A percentile compares a stretch with the other conserved stretches of the same genome.
Evolutionary conservation across 768 basidiomycete genomes (phyloP).

Genomic region (Agaricus subrufescens): DNA sequence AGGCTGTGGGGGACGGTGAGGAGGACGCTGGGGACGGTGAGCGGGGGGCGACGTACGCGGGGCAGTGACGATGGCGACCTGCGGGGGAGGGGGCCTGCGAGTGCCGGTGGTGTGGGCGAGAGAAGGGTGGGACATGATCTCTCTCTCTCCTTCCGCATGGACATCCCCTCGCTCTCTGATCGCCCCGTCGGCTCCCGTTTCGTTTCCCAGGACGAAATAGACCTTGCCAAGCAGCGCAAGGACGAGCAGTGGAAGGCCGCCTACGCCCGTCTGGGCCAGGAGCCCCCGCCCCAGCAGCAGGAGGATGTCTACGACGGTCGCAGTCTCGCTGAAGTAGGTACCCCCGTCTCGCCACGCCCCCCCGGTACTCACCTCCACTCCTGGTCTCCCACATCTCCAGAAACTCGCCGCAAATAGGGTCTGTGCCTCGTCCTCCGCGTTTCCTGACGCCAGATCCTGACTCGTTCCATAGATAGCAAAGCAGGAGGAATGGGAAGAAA

Average conservation of each 20-base stretch:
- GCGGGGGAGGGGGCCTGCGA: conserved; percentile 36
- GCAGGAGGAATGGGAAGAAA: conserved; percentile 93
- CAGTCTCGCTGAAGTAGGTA: conserved; percentile 82
- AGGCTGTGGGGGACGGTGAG: conserved; percentile 43
- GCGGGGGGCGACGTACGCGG: conserved; percentile 52
- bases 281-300: conserved; percentile 70
- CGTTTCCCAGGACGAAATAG: conserved; percentile 75
- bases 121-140: conserved; percentile 11
- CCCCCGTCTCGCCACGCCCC: conserved; percentile 13
- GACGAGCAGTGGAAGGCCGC: conserved; percentile 91
- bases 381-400: conserved; percentile 47
- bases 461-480: conserved; percentile 59
- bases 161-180: conserved; percentile 66
- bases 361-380: conserved; percentile 43
- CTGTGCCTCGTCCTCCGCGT: conserved; percentile 17
- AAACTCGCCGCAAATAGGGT: conserved; percentile 90
- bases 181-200: conserved; percentile 80
- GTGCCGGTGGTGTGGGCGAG: conserved; percentile 31
- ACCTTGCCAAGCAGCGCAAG: conserved; percentile 60
- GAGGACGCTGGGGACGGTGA: conserved; percentile 1
- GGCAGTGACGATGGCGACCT: conserved; percentile 56
- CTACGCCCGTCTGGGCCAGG: conserved; percentile 83
- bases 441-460: not conserved
- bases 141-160: conserved; percentile 5
- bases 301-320: conserved; percentile 81